Evolutionary conservation across 345 rosid species (phyloP).

Genomic region (Gossypium australe): DNA sequence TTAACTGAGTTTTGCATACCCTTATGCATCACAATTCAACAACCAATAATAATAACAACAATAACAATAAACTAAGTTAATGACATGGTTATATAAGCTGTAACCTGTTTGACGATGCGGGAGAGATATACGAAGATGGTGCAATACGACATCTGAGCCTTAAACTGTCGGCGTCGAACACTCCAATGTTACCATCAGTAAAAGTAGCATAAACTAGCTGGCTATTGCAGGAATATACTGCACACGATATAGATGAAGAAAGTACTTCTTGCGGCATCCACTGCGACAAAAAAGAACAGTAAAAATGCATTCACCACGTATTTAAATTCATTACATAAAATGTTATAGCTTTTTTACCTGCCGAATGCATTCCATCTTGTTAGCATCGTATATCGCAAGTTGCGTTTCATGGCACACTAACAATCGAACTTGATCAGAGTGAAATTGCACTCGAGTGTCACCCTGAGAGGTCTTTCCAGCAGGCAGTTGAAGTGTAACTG

Average conservation of each 20-base stretch:
- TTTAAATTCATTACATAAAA: neutral
- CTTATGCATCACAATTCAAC: neutral
- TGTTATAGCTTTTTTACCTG: constrained; percentile 37
- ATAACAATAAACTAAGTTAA: neutral
- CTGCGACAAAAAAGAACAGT: constrained; percentile 24
- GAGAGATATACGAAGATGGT: constrained; percentile 37
- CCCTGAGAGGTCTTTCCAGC: constrained; percentile 51
- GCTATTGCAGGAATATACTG: constrained; percentile 60
- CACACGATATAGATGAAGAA: constrained; percentile 46
- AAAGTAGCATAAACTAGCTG: constrained; percentile 50
- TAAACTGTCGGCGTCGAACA: constrained; percentile 43
- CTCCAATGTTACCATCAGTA: constrained; percentile 47
- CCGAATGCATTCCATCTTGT: constrained; percentile 56
- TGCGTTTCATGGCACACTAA: constrained; percentile 76
- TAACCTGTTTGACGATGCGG: constrained; percentile 25
- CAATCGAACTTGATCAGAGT: constrained; percentile 58
- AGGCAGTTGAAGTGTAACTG: constrained; percentile 46
- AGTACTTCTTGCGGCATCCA: constrained; percentile 53
- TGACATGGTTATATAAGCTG: neutral
- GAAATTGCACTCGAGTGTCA: constrained; percentile 76
- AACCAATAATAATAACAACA: neutral
- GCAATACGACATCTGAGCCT: constrained; percentile 41
- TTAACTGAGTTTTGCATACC: neutral
- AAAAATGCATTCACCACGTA: neutral
- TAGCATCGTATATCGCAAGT: constrained; percentile 63